Conservation (phyloP, 108 stramenopile species). For the Hondaea fermentalgiana region DNA sequence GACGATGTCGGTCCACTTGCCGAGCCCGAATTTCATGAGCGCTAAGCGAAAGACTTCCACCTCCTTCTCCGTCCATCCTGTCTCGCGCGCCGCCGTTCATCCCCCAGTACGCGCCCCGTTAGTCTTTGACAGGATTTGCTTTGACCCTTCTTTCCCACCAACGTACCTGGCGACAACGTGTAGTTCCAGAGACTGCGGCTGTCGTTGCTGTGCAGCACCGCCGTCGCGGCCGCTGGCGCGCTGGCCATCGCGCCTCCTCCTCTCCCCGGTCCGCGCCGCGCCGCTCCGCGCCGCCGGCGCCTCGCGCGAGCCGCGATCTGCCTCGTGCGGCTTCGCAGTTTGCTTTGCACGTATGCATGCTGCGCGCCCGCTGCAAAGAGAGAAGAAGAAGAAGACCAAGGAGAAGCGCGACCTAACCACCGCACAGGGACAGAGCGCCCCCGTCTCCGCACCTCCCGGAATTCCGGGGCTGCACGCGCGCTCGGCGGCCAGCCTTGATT, state of each 20-base stretch:
- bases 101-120: no score
- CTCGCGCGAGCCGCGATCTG: no score
- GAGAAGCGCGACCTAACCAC: no score
- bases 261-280: background rate
- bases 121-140: no score
- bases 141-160: background rate
- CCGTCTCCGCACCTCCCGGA: no score
- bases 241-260: background rate
- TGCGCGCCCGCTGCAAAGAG: no score
- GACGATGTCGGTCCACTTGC: conserved; percentile 1
- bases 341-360: no score
- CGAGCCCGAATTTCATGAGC: conserved; percentile 11
- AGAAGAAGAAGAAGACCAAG: no score
- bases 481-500: no score
- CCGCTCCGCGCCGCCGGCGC: background rate
- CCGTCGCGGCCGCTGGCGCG: background rate
- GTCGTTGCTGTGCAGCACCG: conserved; percentile 12
- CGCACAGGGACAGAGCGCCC: no score
- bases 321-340: no score
- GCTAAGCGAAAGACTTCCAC: background rate
- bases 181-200: conserved; percentile 8
- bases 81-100: background rate
- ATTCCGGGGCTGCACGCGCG: no score
- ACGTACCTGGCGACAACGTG: conserved; percentile 11
- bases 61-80: conserved; percentile 20